A percentile compares a stretch with the other conserved stretches of the same genome.
Evolutionary conservation across 441 rosid species (phyloP).

Genomic region (Flueggea neowawraea): DNA sequence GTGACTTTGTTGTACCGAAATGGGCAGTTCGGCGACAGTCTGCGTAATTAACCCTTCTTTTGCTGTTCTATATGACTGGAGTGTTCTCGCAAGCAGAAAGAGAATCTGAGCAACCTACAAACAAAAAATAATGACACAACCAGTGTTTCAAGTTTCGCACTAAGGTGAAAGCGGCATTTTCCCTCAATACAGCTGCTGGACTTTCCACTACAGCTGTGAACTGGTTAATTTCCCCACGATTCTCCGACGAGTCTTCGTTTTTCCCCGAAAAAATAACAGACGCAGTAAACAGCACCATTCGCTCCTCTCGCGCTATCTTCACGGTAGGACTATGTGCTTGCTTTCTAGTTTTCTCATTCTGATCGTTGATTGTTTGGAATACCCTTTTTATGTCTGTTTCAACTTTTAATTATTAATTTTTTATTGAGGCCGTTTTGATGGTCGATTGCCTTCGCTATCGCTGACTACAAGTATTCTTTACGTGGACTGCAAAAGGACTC

Average conservation of each 20-base stretch:
- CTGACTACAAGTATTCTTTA: conserved; percentile 69
- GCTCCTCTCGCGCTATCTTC: conserved; percentile 64
- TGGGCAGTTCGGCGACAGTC: too few relatives aligned
- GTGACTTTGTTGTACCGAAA: too few relatives aligned
- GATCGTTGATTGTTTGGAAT: background rate
- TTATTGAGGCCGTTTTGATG: conserved; percentile 2
- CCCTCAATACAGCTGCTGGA: conserved; percentile 40
- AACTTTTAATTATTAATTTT: background rate
- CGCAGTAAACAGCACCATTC: background rate
- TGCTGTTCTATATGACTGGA: too few relatives aligned
- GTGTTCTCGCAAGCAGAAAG: too few relatives aligned
- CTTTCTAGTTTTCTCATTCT: background rate
- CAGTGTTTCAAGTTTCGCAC: conserved; percentile 34
- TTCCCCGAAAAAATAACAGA: background rate
- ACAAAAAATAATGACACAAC: too few relatives aligned
- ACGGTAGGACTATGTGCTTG: conserved; percentile 35
- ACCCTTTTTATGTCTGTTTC: background rate
- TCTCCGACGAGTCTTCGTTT: too few relatives aligned
- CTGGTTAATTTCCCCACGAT: background rate
- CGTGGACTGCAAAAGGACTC: conserved; percentile 37
- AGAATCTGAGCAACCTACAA: too few relatives aligned
- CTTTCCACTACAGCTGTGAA: conserved; percentile 35
- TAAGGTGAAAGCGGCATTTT: conserved; percentile 36
- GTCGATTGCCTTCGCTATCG: conserved; percentile 58
- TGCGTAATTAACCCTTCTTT: too few relatives aligned